phyloP scores from a whole-genome alignment of 495 filamentous ascomycete species.

The Aspergillus ostianus region DNA sequence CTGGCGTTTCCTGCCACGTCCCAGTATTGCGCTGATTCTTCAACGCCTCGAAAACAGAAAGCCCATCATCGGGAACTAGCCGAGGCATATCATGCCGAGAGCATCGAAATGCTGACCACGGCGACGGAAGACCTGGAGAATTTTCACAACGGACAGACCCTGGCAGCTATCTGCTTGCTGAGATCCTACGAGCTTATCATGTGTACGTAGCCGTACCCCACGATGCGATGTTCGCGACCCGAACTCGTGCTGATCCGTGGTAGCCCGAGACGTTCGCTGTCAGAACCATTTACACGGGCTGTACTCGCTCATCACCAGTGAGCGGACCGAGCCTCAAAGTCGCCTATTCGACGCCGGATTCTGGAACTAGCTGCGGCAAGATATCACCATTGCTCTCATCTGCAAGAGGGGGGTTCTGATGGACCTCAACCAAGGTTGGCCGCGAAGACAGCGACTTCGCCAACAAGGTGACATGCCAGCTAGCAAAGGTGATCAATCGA shows the following conservation, averaged over 20 bases:
- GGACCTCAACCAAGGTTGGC: conserved; percentile 21
- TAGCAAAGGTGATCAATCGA: conserved; percentile 33
- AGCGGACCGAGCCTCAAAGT: conserved; percentile 11
- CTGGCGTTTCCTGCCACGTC: conserved; percentile 34
- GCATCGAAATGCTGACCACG: conserved; percentile 15
- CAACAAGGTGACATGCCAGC: conserved; percentile 29
- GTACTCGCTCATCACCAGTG: conserved; percentile 25
- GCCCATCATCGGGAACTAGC: conserved; percentile 13
- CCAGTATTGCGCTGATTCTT: conserved; percentile 11
- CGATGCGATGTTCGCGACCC: background rate
- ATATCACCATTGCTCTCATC: conserved; percentile 38
- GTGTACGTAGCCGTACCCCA: conserved; percentile 10
- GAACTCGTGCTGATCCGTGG: background rate
- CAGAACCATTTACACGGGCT: conserved; percentile 30
- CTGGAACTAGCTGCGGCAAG: conserved; percentile 42
- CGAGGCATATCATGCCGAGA: conserved; percentile 26
- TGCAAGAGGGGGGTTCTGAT: conserved; percentile 32
- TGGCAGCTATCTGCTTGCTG: conserved; percentile 38
- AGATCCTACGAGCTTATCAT: conserved; percentile 39
- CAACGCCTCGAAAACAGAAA: background rate
- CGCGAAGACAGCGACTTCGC: conserved; percentile 27
- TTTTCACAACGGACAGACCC: conserved; percentile 24
- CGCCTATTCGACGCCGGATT: conserved; percentile 31
- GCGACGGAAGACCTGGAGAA: conserved; percentile 16
- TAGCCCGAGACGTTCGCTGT: conserved; percentile 18